A percentile compares a stretch with the other conserved stretches of the same genome.
Evolutionary conservation across 345 rosid species (phyloP).

Genomic region (Lepidium didymum): DNA sequence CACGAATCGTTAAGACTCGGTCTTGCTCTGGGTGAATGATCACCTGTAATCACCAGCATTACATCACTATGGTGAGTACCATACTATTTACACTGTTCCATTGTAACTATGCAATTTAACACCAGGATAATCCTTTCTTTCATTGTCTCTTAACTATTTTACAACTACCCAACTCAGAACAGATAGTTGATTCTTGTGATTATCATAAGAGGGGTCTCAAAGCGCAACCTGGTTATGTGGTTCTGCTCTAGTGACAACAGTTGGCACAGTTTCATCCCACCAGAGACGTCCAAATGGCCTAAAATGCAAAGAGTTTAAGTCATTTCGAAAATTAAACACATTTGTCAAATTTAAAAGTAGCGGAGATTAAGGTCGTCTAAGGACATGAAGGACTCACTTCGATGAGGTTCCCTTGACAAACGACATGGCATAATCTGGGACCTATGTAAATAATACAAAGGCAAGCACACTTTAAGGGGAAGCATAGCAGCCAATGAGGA

Average conservation of each 20-base stretch:
- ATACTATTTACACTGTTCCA: no score
- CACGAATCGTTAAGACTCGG: constrained; percentile 56
- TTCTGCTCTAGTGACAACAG: constrained; percentile 69
- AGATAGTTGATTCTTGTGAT: background rate
- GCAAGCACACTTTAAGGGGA: background rate
- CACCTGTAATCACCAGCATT: no score
- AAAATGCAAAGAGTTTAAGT: background rate
- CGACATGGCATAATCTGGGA: constrained; percentile 31
- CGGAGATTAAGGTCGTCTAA: background rate
- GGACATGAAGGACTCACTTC: constrained; percentile 16
- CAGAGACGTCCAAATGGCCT: constrained; percentile 80
- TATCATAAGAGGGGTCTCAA: background rate
- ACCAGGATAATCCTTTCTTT: background rate
- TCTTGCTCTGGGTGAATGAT: constrained; percentile 65
- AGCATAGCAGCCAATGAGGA: background rate
- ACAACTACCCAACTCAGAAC: background rate
- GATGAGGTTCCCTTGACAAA: constrained; percentile 29
- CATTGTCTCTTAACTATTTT: background rate
- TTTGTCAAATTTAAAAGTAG: background rate
- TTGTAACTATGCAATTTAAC: no score
- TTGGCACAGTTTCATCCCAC: constrained; percentile 88
- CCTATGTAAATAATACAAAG: constrained; percentile 3
- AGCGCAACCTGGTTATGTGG: constrained; percentile 65
- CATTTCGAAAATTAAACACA: background rate
- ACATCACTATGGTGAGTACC: no score